Evolutionary conservation across 2,329 filamentous ascomycete species (phyloP), one percentile per base, ranked within the genome.

Genomic region (Colletotrichum coccodes): DNA sequence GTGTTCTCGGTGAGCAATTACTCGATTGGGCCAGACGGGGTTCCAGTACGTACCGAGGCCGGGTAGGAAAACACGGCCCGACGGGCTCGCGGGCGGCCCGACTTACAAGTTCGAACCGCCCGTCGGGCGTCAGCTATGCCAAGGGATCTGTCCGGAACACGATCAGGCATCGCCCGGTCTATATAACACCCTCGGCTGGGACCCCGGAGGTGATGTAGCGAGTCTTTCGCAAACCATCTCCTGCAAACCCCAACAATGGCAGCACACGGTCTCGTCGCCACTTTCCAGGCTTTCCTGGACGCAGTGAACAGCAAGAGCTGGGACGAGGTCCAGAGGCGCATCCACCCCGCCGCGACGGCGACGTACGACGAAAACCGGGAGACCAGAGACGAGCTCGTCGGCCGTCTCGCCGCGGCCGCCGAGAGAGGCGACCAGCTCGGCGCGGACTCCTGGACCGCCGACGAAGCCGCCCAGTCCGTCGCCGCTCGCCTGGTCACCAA

Each of bases 241-340:
- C 4, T n/a, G n/a, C 14, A 7, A 21, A 2, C 5, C 32, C 16
- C 26, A 11, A 50, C 40, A 8, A 62, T 62, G 59, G 30, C 59
- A 34, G 1, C 38, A 8, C 36, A 46, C n/a, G 32, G 38, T 49
- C 16, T 63, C 50, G 16, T n/a, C 5, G 36, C 50, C 14, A 23
- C 23, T 6, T 38, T 63, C 23, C 50, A 67, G 34, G 21, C 50
- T 7, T 57, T 63, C n/a, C 42, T 63, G 32, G 44, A 57, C 44
- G 11, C 21, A 11, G 40, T 62, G 12, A 67, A 50, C 60, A 34
- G n/a, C 32, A 52, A 50, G 42, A 67, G 42, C 28, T 63, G 50
- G 64, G 50, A 63, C 16, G 64, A 50, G 5, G 64, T 36, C 4
- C 38, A 54, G 3, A 32, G 52, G 3, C 18, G 21, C 18, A 26